phyloP scores from a whole-genome alignment of 169 alveolate species.

The Plasmodium inui region DNA sequence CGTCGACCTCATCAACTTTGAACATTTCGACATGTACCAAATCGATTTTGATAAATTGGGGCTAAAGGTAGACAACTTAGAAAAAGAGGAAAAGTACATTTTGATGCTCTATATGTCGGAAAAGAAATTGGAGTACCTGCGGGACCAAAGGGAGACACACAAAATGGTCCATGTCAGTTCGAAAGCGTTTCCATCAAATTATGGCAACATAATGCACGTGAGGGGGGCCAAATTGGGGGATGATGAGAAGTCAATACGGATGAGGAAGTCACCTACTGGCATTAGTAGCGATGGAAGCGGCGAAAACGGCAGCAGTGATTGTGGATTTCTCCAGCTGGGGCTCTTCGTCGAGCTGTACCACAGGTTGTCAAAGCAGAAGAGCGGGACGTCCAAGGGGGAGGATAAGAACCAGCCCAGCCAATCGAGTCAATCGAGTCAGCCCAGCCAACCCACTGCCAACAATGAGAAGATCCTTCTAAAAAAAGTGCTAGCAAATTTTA shows the following conservation, averaged over 20 bases:
- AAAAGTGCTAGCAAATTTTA: conserved; percentile 13
- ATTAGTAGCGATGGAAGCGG: not conserved
- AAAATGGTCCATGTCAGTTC: not conserved
- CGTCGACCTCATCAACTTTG: conserved; percentile 27
- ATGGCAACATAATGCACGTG: not conserved
- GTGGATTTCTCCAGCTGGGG: not conserved
- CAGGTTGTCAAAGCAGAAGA: not conserved
- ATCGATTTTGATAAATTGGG: conserved; percentile 58
- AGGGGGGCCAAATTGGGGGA: not conserved
- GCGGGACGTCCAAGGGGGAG: not conserved
- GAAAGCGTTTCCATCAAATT: conserved; percentile 2
- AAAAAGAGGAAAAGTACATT: conserved; percentile 66
- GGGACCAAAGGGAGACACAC: not conserved
- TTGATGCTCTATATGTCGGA: conserved; percentile 60
- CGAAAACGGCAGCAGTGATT: not conserved
- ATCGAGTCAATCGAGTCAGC: not conserved
- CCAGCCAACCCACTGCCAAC: not conserved
- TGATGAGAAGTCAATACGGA: not conserved
- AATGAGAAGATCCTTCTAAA: conserved; percentile 17
- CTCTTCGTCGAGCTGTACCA: not conserved
- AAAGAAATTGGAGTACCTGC: conserved; percentile 16
- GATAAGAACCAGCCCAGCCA: not conserved
- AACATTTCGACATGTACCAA: conserved; percentile 50
- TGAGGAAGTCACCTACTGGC: not conserved
- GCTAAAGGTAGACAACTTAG: conserved; percentile 35